Percentiles rank a stretch among this genome's conserved stretches.
phyloP scores from a whole-genome alignment of 805 yeast species.

The Pichia kluyveri region DNA sequence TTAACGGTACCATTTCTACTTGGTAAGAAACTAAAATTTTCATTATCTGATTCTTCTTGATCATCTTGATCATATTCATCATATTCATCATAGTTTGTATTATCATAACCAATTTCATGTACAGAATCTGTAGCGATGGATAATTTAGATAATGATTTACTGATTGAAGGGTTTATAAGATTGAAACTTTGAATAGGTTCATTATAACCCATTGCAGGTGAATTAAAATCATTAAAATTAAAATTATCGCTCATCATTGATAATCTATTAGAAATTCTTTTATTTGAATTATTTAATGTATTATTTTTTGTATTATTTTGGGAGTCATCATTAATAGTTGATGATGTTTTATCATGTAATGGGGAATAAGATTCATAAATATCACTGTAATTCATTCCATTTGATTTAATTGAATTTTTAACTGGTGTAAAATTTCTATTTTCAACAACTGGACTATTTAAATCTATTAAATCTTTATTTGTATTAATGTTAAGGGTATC shows the following conservation, averaged over 20 bases:
- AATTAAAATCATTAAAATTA: conserved; percentile 11
- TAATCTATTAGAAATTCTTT: conserved; percentile 2
- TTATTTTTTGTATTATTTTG: not conserved
- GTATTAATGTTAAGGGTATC: conserved; percentile 12
- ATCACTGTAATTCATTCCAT: conserved; percentile 6
- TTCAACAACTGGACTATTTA: conserved; percentile 18
- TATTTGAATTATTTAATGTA: not conserved
- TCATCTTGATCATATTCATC: not conserved
- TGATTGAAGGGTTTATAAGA: conserved; percentile 12
- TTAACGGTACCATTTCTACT: not conserved
- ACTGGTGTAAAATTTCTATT: not conserved
- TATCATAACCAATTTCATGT: conserved; percentile 23
- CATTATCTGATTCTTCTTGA: not conserved
- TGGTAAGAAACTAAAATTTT: conserved; percentile 8
- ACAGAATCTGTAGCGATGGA: conserved; percentile 6
- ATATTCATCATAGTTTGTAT: conserved; percentile 11
- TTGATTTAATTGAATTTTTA: not conserved
- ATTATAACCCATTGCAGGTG: conserved; percentile 22
- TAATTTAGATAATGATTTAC: conserved; percentile 6
- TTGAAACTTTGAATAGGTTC: conserved; percentile 19
- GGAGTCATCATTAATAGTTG: not conserved
- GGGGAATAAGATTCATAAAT: conserved; percentile 10
- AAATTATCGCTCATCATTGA: conserved; percentile 20
- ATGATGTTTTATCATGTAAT: not conserved
- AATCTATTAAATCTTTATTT: conserved; percentile 21